Evolutionary conservation across 345 rosid species (phyloP), one percentile per base, ranked within the genome.

Genomic region (Mallotus nudiflorus): DNA sequence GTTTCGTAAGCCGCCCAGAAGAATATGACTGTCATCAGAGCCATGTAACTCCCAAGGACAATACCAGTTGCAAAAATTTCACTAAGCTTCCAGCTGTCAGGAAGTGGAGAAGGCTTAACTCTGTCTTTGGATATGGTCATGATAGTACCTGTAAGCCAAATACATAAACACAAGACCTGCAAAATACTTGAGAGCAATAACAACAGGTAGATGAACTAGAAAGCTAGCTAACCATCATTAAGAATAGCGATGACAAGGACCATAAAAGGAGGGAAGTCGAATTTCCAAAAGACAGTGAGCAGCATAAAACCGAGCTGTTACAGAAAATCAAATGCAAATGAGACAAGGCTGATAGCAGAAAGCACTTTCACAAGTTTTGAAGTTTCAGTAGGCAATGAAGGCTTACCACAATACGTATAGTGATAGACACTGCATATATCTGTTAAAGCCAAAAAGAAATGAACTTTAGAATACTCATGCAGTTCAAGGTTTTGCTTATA

Each of bases 221-320:
- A 50, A 66, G n/a, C n/a, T n/a, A 9, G 73, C 85, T 76, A 70
- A 85, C 89, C 91, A 75, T 87, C 91, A 59, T 83, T 87, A 57
- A 87, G 89, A 31, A 87, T 59, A 57, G 91, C 91, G 18, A 87
- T 83, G 44, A 87, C 82, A 24, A 87, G 91, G 67, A 87, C 89
- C 91, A 87, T 85, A 76, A 87, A 87, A 54, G 91, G 91, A 31
- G 91, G 89, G 63, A 87, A 87, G 55, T 87, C 87, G 44, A 87
- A 87, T 77, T 87, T 68, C 91, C 91, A 87, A 77, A 83, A 80
- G 54, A 71, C 74, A 67, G 84, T 77, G 20, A 85, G 80, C 79
- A 85, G 75, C 89, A 85, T 83, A 69, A 85, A 85, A 44, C 89
- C 86, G 44, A 85, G 76, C 91, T 87, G 83, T 77, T 42, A n/a